Base-by-base conservation (phyloP, 2,329 filamentous ascomycete genomes). In the Hirsutella rhossiliensis region DNA sequence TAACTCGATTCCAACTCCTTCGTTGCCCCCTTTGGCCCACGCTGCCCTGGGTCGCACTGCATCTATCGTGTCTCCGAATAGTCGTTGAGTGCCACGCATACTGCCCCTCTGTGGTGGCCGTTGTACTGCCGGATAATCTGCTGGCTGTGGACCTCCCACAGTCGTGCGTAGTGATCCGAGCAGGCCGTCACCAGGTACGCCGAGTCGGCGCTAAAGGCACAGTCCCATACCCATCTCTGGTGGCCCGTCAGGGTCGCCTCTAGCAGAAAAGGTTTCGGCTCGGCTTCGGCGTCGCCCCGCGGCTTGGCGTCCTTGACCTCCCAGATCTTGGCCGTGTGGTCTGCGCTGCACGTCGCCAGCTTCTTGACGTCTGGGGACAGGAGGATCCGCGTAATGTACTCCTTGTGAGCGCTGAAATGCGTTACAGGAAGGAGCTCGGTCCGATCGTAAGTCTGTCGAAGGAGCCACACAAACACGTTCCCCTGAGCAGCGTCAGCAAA, bases 221-320 rank as follows among this genome's bases (percentile, higher is more conserved):
- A 96, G 62, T 96, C 89, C 89, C 89, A 96, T 1, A 96, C 89
- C 89, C 89, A 96, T 43, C 89, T 81, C 66, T 96, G 89, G 64
- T 96, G 89, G 44, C 85, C 87, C 19, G 84, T 84, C 1, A 96
- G 76, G 2, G 87, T 94, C 3, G 87, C 88, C 63, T 95, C 86
- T 18, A 94, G 76, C 11, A 82, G 84, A 53, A 86, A 92, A 37
- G 72, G 82, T 61, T 72, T 76, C 9, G 71, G 63, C 30, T 67
- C 64, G 17, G 61, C 56, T 18, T 50, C 49, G 42, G 37, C 41
- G 12, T 66, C 62, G 19, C 52, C 44, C n/a, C 54, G 48, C 13
- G 72, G 68, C 40, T 79, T 75, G n/a, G 81, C 73, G 57, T 94
- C 85, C 50, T 68, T 69, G 39, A 96, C 84, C 55, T 88, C 86